phyloP scores from a whole-genome alignment of 768 basidiomycete species.

The Lactifluus hygrophoroides region DNA sequence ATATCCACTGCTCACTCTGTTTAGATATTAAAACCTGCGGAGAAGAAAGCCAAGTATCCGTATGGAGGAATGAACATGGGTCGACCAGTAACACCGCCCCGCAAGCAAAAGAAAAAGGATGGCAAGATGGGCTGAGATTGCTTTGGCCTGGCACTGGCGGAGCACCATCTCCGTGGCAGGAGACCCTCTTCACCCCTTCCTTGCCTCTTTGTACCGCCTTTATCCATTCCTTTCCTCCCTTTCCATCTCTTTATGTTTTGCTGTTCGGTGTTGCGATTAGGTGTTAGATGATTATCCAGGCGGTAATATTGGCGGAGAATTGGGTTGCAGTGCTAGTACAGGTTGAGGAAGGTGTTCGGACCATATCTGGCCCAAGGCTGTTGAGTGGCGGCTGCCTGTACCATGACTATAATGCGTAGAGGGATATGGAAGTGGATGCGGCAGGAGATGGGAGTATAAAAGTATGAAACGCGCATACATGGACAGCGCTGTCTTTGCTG shows the following conservation, averaged over 20 bases:
- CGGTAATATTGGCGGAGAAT: constrained; percentile 17
- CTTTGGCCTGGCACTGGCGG: constrained; percentile 3
- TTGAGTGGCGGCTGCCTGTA: constrained; percentile 12
- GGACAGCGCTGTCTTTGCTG: constrained; percentile 12
- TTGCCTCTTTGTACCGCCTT: constrained; percentile 16
- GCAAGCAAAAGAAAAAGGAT: constrained; percentile 97
- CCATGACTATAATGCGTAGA: constrained; percentile 19
- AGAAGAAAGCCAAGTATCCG: constrained; percentile 94
- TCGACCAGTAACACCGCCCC: constrained; percentile 88
- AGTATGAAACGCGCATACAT: constrained; percentile 18
- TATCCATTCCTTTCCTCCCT: constrained; percentile 8
- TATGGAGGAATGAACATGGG: constrained; percentile 83
- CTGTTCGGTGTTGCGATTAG: constrained; percentile 18
- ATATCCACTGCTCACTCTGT: not conserved
- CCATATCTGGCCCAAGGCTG: constrained; percentile 7
- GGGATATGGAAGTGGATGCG: constrained; percentile 6
- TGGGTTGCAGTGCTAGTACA: constrained; percentile 13
- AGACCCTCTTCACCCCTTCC: not conserved
- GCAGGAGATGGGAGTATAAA: constrained; percentile 14
- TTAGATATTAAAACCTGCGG: constrained; percentile 96
- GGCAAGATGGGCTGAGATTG: constrained; percentile 46
- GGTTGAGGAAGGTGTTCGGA: constrained; percentile 12
- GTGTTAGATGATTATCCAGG: constrained; percentile 19
- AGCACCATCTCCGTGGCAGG: constrained; percentile 1
- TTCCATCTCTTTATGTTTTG: constrained; percentile 16